Evolutionary conservation across 305 asterid genomes (phyloP).

Genomic region (Fraxinus nigra): DNA sequence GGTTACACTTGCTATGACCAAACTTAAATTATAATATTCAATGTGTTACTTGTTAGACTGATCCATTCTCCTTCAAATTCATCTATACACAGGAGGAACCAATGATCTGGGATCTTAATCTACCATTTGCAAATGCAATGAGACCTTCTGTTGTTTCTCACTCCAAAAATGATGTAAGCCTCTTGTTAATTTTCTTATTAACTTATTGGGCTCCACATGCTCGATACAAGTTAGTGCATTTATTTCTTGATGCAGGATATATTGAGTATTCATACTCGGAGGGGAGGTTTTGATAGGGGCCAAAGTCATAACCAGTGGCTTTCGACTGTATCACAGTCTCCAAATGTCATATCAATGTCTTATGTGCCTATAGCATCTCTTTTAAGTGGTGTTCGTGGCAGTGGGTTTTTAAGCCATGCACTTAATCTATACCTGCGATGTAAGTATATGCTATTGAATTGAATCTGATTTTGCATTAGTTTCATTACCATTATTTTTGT

Average conservation of each 20-base stretch:
- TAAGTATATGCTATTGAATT: slow-evolving; percentile 38
- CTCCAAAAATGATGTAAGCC: slow-evolving; percentile 64
- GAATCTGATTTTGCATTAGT: neutral
- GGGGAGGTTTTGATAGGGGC: slow-evolving; percentile 73
- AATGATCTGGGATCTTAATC: slow-evolving; percentile 58
- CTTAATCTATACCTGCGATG: slow-evolving; percentile 87
- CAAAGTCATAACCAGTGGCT: slow-evolving; percentile 92
- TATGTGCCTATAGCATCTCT: slow-evolving; percentile 90
- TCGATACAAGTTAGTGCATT: neutral
- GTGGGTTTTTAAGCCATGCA: slow-evolving; percentile 87
- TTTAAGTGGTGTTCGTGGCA: slow-evolving; percentile 74
- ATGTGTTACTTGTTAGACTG: neutral
- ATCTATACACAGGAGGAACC: slow-evolving; percentile 48
- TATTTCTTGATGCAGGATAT: slow-evolving; percentile 57
- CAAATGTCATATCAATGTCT: slow-evolving; percentile 87
- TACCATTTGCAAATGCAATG: slow-evolving; percentile 55
- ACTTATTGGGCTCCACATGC: slow-evolving; percentile 5
- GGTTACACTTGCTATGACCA: neutral
- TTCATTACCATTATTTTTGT: neutral
- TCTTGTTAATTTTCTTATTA: slow-evolving; percentile 8
- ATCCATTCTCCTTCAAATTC: slow-evolving; percentile 4
- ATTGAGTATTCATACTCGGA: slow-evolving; percentile 59
- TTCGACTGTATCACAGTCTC: slow-evolving; percentile 76
- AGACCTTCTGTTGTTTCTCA: slow-evolving; percentile 66
- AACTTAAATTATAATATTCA: neutral